A percentile compares a stretch with the other conserved stretches of the same genome.
Conservation (phyloP, 2,329 filamentous ascomycete species). For the Sarocladium oryzae region DNA sequence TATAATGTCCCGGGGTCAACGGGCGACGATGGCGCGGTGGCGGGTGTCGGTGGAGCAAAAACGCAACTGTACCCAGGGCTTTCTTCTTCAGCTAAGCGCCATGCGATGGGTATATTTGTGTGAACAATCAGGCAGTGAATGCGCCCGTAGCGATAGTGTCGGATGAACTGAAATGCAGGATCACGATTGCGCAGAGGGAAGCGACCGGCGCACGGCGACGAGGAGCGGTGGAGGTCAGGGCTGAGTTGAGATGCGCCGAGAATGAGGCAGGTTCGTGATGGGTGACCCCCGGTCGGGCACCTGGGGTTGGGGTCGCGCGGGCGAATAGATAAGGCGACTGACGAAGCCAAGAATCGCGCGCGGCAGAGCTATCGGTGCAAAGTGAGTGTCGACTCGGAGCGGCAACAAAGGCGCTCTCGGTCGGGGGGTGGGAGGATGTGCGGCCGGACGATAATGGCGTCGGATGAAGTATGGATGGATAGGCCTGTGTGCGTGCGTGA, state of each 20-base stretch:
- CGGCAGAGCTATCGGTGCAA: not conserved
- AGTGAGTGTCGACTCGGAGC: not conserved
- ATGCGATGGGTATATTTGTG: not conserved
- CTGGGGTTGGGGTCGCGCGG: not conserved
- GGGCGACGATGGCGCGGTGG: slow-evolving; percentile 3
- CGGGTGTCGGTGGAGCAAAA: slow-evolving; percentile 10
- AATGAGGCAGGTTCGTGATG: slow-evolving; percentile 7
- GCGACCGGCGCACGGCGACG: slow-evolving; percentile 2
- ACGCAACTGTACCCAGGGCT: not conserved
- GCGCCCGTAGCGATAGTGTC: not conserved
- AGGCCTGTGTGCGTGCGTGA: not conserved
- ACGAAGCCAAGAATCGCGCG: not conserved
- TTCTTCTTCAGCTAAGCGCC: not conserved
- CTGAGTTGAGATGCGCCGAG: slow-evolving; percentile 1
- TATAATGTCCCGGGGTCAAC: slow-evolving; percentile 1
- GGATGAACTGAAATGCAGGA: not conserved
- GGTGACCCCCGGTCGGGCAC: slow-evolving; percentile 4
- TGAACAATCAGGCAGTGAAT: not conserved
- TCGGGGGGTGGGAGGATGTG: not conserved
- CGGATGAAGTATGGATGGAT: not conserved
- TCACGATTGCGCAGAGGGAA: not conserved
- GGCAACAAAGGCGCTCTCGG: not conserved
- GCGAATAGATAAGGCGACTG: slow-evolving; percentile 3
- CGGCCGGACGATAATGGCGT: not conserved
- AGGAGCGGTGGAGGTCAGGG: not conserved